Evolutionary conservation across 306 rosid genomes (phyloP).

Genomic region (Quercus aquifolioides): DNA sequence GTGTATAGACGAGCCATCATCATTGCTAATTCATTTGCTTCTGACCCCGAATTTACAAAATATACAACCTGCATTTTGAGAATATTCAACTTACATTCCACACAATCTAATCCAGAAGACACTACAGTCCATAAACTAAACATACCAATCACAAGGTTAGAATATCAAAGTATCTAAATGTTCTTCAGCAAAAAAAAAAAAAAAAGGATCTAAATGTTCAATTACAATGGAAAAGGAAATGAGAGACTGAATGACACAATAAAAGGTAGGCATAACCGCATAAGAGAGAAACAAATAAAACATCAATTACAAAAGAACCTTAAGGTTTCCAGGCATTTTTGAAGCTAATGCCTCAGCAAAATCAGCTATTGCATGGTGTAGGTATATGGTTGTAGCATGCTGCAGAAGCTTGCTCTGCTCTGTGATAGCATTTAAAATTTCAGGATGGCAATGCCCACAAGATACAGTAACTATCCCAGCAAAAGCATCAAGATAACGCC

Average conservation of each 20-base stretch:
- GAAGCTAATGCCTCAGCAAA: slow-evolving; percentile 76
- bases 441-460: slow-evolving; percentile 94
- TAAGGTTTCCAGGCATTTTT: slow-evolving; percentile 85
- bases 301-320: slow-evolving; percentile 29
- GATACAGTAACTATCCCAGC: slow-evolving; percentile 99
- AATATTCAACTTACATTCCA: background rate
- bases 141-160: too few species aligned
- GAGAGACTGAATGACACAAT: background rate
- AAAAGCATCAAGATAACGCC: slow-evolving; percentile 91
- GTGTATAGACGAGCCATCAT: slow-evolving; percentile 89
- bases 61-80: slow-evolving; percentile 69
- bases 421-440: slow-evolving; percentile 53
- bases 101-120: background rate
- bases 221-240: background rate
- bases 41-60: slow-evolving; percentile 91
- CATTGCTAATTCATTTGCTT: slow-evolving; percentile 92
- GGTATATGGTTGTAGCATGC: slow-evolving; percentile 80
- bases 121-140: too few species aligned
- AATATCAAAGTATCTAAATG: too few species aligned
- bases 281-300: too few species aligned
- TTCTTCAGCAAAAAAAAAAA: too few species aligned
- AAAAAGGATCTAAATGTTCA: too few species aligned
- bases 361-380: slow-evolving; percentile 71
- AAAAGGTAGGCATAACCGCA: too few species aligned
- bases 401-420: slow-evolving; percentile 87